Evolutionary conservation across 164 flowering plant genomes (phyloP), one percentile per base, ranked within the genome.

Genomic region (Vitis vinifera): DNA sequence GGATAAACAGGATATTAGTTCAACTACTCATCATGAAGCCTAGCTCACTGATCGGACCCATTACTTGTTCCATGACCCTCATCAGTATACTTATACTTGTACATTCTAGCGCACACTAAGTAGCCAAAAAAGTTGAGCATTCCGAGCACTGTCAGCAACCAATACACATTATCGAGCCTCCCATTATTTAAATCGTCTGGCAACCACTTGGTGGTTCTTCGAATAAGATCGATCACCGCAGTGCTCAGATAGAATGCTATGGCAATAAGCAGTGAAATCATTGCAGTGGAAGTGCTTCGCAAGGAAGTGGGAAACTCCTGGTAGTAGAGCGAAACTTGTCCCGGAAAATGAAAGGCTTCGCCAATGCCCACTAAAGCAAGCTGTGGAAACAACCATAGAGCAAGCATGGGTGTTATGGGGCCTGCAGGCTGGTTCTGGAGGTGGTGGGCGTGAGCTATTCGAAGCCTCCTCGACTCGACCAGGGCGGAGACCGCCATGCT

Each of bases 111-210:
- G 51, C 85, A 84, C 3, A 70, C 55, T n/a, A 81, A 48, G 63
- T 61, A 85, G 55, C 82, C 83, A 16, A 67, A 75, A 56, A 81
- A 87, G 71, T 87, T 83, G 12, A 81, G 3, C 23, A 19, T 52
- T 5, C 81, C 82, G 1, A 84, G 15, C 16, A 75, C 76, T 6
- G 62, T 71, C 19, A 82, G 9, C 78, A 81, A 9, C 86, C 83
- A 87, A 30, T 64, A 85, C 57, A 81, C 83, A 59, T 81, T 74
- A 3, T 58, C 37, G 10, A 52, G 5, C 6, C 44, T 31, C 6
- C 44, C 44, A 31, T 31, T 6, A 31, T 31, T 31, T 31, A 31
- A 31, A 31, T 31, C 44, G 5, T 31, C 44, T 3, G 44, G 44
- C 44, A 31, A 31, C 44, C 44, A 31, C 44, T 3, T 31, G 4